Evolutionary conservation across 805 yeast genomes (phyloP).

Genomic region (Kuraishia ogatae): DNA sequence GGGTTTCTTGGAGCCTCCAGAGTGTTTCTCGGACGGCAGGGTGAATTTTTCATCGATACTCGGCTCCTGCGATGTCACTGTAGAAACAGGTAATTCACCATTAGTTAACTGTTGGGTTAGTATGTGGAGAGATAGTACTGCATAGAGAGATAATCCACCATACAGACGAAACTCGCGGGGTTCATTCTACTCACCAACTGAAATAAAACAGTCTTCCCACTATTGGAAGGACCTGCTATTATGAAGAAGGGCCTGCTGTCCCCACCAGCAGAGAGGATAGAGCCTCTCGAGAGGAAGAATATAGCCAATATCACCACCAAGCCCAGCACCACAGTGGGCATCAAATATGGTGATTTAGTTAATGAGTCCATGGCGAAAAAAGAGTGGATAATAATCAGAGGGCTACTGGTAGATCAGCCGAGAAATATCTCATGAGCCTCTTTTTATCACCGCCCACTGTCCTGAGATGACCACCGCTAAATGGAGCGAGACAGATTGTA

Average conservation of each 20-base stretch:
- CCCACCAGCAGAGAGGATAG: background rate
- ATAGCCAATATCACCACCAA: conserved; percentile 1
- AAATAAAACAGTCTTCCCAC: conserved; percentile 10
- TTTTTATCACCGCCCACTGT: no score
- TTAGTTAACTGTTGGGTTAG: conserved; percentile 8
- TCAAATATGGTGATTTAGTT: background rate
- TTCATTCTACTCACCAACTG: conserved; percentile 2
- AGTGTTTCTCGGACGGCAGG: conserved; percentile 25
- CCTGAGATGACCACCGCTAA: no score
- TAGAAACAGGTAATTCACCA: conserved; percentile 14
- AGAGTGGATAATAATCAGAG: background rate
- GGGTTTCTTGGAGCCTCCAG: conserved; percentile 16
- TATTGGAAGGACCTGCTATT: conserved; percentile 7
- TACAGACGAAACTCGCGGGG: no score
- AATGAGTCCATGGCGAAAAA: background rate
- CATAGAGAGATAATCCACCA: no score
- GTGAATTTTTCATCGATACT: conserved; percentile 26
- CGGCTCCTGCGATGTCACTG: conserved; percentile 47
- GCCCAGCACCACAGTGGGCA: conserved; percentile 2
- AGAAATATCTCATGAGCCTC: background rate
- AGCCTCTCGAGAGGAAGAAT: background rate
- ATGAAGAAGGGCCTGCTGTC: conserved; percentile 4
- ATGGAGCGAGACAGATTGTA: no score
- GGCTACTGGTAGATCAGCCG: no score
- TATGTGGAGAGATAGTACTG: no score